Evolutionary conservation across 768 basidiomycete genomes (phyloP), one percentile per base, ranked within the genome.

Genomic region (Boletus reticulatus): DNA sequence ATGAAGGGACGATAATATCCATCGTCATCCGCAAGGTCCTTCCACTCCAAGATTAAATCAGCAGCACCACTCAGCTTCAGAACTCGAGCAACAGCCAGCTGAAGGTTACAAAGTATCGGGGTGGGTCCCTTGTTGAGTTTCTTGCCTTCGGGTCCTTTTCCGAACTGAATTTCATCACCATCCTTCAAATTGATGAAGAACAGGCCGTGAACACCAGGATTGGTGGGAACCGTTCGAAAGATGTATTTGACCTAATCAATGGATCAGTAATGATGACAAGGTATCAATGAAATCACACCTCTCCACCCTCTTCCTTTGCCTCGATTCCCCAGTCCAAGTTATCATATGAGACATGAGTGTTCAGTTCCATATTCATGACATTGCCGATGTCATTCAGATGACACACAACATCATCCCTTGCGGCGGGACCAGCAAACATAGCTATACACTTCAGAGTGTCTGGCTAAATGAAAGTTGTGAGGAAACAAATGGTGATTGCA

Each of bases 51-150:
- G 43, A 41, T 20, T 39, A 56, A 14, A 31, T 56, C 55, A 17
- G 55, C 55, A 27, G 55, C 55, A 45, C 50, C 55, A 38, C 55
- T 56, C 55, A 56, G 52, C 50, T 9, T 56, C 38, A 47, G 6
- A 42, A 42, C 52, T 16, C 32, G 52, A 55, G 51, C 55, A 24
- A 47, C 10, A 54, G 55, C 55, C 38, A 54, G n/a, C 22, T 20
- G 51, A 36, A 56, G 22, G 22, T 56, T 56, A 10, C 44, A 56
- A 16, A 53, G 44, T 9, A 1, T 41, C 12, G 32, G 32, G 22
- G 3, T 1, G 22, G 22, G 22, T 22, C 22, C 22, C 31, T 42
- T 10, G 37, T 20, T 0, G 16, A 54, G 51, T 14, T 34, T 11
- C 17, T 42, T 31, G 38, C 51, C 52, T 9, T 53, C 32, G 6